Conservation (phyloP, 75 land plant species). For the Picea glauca region DNA sequence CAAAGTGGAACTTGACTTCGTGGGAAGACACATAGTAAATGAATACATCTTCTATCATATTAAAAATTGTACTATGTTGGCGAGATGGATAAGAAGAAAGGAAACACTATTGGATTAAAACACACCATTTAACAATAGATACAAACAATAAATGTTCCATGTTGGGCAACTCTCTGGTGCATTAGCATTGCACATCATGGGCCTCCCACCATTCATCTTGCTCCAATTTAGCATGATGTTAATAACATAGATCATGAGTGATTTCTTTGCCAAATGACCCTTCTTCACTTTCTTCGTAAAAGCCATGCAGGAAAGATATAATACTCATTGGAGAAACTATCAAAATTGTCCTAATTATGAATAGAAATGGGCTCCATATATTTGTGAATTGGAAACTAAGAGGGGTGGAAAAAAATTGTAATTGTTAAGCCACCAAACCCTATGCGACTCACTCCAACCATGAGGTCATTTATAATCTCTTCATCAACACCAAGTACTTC, state of each 20-base stretch:
- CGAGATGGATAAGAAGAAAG: too few relatives aligned
- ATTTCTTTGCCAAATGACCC: slow-evolving; percentile 89
- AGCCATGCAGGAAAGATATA: too few relatives aligned
- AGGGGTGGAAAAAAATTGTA: slow-evolving; percentile 92
- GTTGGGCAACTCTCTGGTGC: slow-evolving; percentile 92
- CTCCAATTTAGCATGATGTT: slow-evolving; percentile 74
- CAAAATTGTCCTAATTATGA: slow-evolving; percentile 88
- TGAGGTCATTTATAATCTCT: slow-evolving; percentile 80
- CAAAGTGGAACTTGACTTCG: too few relatives aligned
- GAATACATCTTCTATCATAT: too few relatives aligned
- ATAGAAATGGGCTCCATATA: slow-evolving; percentile 98
- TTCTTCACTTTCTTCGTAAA: slow-evolving; percentile 37
- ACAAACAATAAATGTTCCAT: slow-evolving; percentile 99
- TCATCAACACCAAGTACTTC: slow-evolving; percentile 76
- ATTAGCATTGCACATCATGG: slow-evolving; percentile 95
- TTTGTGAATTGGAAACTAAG: slow-evolving; percentile 91
- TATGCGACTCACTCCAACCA: slow-evolving; percentile 94
- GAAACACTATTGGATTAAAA: not conserved
- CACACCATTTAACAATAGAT: slow-evolving; percentile 79
- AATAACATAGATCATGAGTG: slow-evolving; percentile 94
- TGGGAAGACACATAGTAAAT: too few relatives aligned
- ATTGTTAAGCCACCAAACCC: slow-evolving; percentile 97
- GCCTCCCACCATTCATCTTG: slow-evolving; percentile 91
- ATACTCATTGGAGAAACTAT: slow-evolving; percentile 45
- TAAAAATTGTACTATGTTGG: too few relatives aligned